Evolutionary conservation across 2,329 filamentous ascomycete genomes (phyloP).

Genomic region (Neocucurbitaria cava): DNA sequence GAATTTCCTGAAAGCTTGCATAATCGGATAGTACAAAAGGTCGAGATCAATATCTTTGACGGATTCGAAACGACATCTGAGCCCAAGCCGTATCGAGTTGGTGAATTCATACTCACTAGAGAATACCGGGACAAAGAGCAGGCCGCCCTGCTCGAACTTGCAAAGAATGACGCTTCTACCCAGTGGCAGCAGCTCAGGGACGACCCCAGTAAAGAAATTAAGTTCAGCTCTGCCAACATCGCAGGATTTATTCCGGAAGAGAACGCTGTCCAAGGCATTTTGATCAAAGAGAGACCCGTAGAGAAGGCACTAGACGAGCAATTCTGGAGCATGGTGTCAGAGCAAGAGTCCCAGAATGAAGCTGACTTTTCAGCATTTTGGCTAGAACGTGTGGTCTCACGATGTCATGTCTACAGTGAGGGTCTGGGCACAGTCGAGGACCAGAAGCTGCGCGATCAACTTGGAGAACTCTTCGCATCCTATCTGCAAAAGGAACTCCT

Average conservation of each 20-base stretch:
- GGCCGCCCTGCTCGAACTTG: conserved; percentile 20
- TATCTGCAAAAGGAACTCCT: conserved; percentile 45
- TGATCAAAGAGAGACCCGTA: conserved; percentile 26
- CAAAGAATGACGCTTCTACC: conserved; percentile 24
- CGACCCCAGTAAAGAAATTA: conserved; percentile 26
- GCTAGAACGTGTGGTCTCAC: conserved; percentile 37
- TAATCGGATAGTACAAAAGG: conserved; percentile 9
- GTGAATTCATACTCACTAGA: conserved; percentile 27
- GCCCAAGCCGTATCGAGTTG: conserved; percentile 13
- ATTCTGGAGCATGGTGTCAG: conserved; percentile 33
- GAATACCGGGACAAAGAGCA: conserved; percentile 11
- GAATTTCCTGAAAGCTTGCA: conserved; percentile 18
- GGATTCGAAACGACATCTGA: conserved; percentile 3
- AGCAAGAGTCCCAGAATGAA: conserved; percentile 39
- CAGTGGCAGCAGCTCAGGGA: conserved; percentile 35
- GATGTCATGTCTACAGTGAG: conserved; percentile 34
- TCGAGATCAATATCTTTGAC: conserved; percentile 19
- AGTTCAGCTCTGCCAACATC: conserved; percentile 31
- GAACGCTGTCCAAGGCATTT: conserved; percentile 12
- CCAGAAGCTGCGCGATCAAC: conserved; percentile 41
- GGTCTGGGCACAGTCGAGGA: conserved; percentile 35
- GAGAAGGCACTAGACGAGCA: conserved; percentile 29
- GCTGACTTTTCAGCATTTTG: conserved; percentile 40
- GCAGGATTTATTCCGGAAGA: conserved; percentile 9
- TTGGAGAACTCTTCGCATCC: conserved; percentile 38